Evolutionary conservation across 345 rosid genomes (phyloP), one percentile per base, ranked within the genome.

Genomic region (Acer campestre): DNA sequence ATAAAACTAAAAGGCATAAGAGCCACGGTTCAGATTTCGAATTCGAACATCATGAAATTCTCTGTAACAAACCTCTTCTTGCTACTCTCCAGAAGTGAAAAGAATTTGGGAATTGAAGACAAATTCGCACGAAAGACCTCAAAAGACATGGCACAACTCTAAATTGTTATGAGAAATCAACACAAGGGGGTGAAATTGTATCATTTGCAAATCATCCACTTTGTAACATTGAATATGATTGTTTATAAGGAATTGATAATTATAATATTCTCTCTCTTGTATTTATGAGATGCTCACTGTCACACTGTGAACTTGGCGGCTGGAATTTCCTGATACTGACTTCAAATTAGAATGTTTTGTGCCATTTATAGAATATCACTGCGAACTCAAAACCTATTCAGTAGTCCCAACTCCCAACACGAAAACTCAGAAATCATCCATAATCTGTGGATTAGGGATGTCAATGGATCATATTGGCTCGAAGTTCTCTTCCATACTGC

Each of bases 1-100:
- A 85, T 84, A 82, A 83, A 80, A 82, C 69, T 3, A 84, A 71
- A n/a, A 59, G 59, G 70, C 74, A 80, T 5, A 81, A 75, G 73
- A 75, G 69, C 67, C 20, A 20, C 46, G 22, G n/a, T 64, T 17
- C 29, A 17, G 38, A 63, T 23, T 8, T n/a, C 6, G 61, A 42
- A 63, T 18, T 27, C n/a, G 69, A 63, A 63, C 65, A 46, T 9
- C 55, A 10, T 13, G 55, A 67, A 67, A n/a, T 4, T 31, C 58
- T 35, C 56, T 40, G 66, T 67, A 67, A 44, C 55, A 48, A 63
- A 20, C 53, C 67, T 78, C 68, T 56, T 59, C 75, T 76, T 67
- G 68, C 42, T 46, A 9, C 68, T 7, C 56, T 35, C 22, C 74
- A 55, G 6, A 13, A 20, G 13, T 61, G 68, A n/a, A 18, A 63